A percentile compares a stretch with the other conserved stretches of the same genome.
Conservation (phyloP, 352 stramenopile species). For the Pythium sp. region DNA sequence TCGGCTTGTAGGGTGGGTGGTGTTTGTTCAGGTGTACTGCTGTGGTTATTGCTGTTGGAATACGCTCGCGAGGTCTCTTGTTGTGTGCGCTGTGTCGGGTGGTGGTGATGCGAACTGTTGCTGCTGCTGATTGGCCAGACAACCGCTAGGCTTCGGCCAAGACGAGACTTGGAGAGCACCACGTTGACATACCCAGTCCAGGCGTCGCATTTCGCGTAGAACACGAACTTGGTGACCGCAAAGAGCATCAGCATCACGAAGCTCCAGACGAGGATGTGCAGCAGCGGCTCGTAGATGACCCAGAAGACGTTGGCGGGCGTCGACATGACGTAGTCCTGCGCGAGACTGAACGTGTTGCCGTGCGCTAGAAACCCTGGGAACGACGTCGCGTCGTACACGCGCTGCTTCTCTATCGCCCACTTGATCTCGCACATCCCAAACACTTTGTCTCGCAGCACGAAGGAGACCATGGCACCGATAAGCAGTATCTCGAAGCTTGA, state of each 20-base stretch:
- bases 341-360: constrained; percentile 20
- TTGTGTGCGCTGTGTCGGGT: background rate
- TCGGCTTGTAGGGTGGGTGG: background rate
- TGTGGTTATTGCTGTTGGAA: background rate
- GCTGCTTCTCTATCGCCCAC: constrained; percentile 26
- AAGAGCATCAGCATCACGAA: constrained; percentile 6
- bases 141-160: background rate
- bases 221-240: background rate
- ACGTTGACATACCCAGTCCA: background rate
- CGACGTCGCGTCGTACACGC: constrained; percentile 20
- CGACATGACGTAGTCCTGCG: constrained; percentile 1
- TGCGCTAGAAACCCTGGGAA: constrained; percentile 21
- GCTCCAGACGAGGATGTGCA: constrained; percentile 10
- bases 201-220: background rate
- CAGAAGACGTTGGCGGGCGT: constrained; percentile 10
- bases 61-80: background rate
- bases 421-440: constrained; percentile 26
- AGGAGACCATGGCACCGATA: constrained; percentile 20
- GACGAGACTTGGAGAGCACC: background rate
- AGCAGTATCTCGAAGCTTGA: constrained; percentile 23
- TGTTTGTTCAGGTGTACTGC: background rate
- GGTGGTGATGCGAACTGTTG: background rate
- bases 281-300: constrained; percentile 12
- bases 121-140: background rate
- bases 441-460: constrained; percentile 7